Percentiles rank a stretch among this genome's conserved stretches.
These are phyloP conservation scores for Grosmannia clavigera DNA, from an alignment of 2,329 filamentous ascomycete genomes.

Conservation along the genomic window DNA sequence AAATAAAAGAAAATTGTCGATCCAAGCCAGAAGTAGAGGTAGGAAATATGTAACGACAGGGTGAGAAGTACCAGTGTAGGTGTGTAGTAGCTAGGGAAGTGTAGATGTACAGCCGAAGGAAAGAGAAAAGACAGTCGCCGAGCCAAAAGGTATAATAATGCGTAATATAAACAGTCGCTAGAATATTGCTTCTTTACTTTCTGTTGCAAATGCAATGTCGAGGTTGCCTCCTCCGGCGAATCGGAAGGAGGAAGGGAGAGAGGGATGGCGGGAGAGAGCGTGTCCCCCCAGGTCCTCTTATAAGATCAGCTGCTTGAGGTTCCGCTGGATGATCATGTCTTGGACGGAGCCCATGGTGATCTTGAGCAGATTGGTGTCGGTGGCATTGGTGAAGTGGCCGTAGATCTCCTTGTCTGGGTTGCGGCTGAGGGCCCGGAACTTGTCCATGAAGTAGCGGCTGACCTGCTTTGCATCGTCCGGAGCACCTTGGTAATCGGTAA, in stretches of 20 bases:
- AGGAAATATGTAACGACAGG: background rate
- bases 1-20: too few species aligned
- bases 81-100: background rate
- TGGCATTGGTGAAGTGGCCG: constrained; percentile 50
- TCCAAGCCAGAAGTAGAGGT: too few species aligned
- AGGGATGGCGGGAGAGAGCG: background rate
- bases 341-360: constrained; percentile 79
- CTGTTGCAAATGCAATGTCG: background rate
- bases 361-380: constrained; percentile 63
- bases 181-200: background rate
- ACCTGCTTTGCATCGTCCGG: constrained; percentile 60
- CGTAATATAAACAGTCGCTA: background rate
- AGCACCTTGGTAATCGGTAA: constrained; percentile 67
- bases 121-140: background rate
- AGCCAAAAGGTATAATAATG: background rate
- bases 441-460: constrained; percentile 71
- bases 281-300: constrained; percentile 22
- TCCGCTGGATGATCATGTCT: constrained; percentile 79
- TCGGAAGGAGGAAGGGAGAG: too few species aligned
- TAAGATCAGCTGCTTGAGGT: constrained; percentile 66
- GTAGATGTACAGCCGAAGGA: background rate
- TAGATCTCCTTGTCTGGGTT: constrained; percentile 52
- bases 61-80: background rate
- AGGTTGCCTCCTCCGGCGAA: too few species aligned
- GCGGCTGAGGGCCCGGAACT: constrained; percentile 65